Evolutionary conservation across 140 eudicot species (phyloP).

Genomic region (Stevia rebaudiana): DNA sequence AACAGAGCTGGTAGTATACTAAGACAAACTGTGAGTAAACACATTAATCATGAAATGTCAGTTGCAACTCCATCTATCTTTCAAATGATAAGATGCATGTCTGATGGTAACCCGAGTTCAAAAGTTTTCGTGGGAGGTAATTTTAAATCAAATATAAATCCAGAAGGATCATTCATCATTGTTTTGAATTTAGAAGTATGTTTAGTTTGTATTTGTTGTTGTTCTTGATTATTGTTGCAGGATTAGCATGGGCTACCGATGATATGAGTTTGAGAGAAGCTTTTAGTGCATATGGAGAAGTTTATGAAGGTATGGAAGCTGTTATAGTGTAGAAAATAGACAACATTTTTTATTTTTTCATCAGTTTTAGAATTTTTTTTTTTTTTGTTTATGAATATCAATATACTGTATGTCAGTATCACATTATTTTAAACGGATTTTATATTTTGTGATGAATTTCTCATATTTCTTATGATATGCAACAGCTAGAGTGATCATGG

Average conservation of each 20-base stretch:
- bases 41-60: slow-evolving; percentile 41
- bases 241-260: slow-evolving; percentile 67
- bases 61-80: slow-evolving; percentile 58
- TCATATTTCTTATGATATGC: slow-evolving; percentile 12
- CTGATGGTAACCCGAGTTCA: slow-evolving; percentile 23
- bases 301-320: slow-evolving; percentile 53
- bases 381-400: neutral
- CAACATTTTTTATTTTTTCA: neutral
- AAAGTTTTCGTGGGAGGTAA: slow-evolving; percentile 87
- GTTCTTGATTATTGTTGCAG: slow-evolving; percentile 30
- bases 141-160: neutral
- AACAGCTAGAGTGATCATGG: slow-evolving; percentile 76
- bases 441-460: neutral
- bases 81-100: slow-evolving; percentile 78
- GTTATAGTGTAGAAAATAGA: neutral
- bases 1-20: slow-evolving; percentile 62
- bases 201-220: neutral
- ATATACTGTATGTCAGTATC: neutral
- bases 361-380: neutral
- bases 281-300: slow-evolving; percentile 66
- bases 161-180: neutral
- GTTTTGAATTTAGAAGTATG: neutral
- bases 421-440: neutral
- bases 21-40: slow-evolving; percentile 42
- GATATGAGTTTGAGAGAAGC: slow-evolving; percentile 54